Percentiles rank a stretch among this genome's conserved stretches.
Evolutionary conservation across 1,284 basidiomycete species (phyloP).

Genomic region (Boletus smithii): DNA sequence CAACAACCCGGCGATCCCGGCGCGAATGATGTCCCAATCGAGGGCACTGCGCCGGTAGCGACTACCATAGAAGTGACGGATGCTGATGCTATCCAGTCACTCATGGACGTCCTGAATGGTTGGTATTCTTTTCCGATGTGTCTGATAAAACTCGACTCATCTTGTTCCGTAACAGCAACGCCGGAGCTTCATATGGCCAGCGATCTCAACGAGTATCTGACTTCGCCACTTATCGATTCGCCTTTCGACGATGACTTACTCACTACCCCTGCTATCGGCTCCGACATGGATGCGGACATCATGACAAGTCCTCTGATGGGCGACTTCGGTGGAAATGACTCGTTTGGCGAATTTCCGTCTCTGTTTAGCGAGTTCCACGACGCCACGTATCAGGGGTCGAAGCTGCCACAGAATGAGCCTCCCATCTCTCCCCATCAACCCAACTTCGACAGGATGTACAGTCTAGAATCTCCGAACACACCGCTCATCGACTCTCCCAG

Average conservation of each 20-base stretch:
- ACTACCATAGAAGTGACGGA: slow-evolving; percentile 25
- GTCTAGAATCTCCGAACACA: slow-evolving; percentile 42
- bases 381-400: slow-evolving; percentile 10
- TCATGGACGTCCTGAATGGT: slow-evolving; percentile 47
- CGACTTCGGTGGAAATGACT: slow-evolving; percentile 29
- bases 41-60: slow-evolving; percentile 15
- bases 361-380: slow-evolving; percentile 22
- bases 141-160: background rate
- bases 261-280: slow-evolving; percentile 49
- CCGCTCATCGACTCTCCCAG: slow-evolving; percentile 43
- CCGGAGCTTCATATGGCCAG: slow-evolving; percentile 38
- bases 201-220: slow-evolving; percentile 40
- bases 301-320: slow-evolving; percentile 36
- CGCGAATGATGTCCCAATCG: slow-evolving; percentile 15
- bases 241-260: slow-evolving; percentile 54
- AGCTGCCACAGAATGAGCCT: slow-evolving; percentile 15
- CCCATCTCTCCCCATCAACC: slow-evolving; percentile 18
- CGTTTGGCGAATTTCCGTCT: slow-evolving; percentile 34
- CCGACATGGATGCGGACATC: slow-evolving; percentile 42
- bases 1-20: slow-evolving; percentile 35
- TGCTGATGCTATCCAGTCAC: slow-evolving; percentile 36
- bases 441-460: slow-evolving; percentile 41
- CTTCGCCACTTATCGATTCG: slow-evolving; percentile 50
- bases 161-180: slow-evolving; percentile 26
- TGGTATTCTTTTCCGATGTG: background rate